Base-by-base conservation (phyloP, 2,329 filamentous ascomycete species). In the Rugonectria rugulosa region DNA sequence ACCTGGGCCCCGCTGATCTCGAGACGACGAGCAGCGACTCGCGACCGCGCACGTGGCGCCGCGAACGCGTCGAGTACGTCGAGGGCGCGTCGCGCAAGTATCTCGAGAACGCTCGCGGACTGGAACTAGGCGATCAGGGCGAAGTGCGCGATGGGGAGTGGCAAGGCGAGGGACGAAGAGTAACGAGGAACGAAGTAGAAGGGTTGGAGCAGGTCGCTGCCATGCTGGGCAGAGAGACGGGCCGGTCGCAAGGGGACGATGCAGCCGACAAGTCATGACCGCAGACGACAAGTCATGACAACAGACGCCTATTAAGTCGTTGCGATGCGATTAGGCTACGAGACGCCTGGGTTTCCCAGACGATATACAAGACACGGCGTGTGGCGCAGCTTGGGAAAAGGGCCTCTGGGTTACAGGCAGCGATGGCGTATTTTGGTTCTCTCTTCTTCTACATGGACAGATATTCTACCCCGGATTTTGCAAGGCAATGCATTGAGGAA, bases 61-160 rank as follows among this genome's bases (percentile, higher is more conserved):
- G 87, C 48, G 87, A 95, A 71, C 81, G 94, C 57, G 81, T 88
- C 53, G 84, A 89, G 62, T 98, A 98, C 71, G 87, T 98, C 43
- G 93, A 97, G 74, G 83, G 83, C 49, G 88, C 92, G 67, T 90
- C 91, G 45, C 80, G 86, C 63, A 82, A 89, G 56, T 90, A 96
- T 70, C 77, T 97, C 34, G 91, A 96, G 75, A 81, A 76, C 23
- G 79, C 85, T 38, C 79, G 86, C 40, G 89, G 89, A 0, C 75
- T 93, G 53, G 88, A 91, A 65, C 71, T 89, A 27, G 86, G 83
- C 3, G 71, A 75, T 5, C 75, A 82, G 56, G 87, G 87, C 10
- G 86, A 86, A 66, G 80, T 88, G 42, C 79, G 83, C 56, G 86
- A 88, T 66, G 86, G 86, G 10, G 84, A 88, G 69, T 86, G 84